Evolutionary conservation across 108 stramenopile genomes (phyloP), one percentile per base, ranked within the genome.

Genomic region (Fragilariopsis cylindrus): DNA sequence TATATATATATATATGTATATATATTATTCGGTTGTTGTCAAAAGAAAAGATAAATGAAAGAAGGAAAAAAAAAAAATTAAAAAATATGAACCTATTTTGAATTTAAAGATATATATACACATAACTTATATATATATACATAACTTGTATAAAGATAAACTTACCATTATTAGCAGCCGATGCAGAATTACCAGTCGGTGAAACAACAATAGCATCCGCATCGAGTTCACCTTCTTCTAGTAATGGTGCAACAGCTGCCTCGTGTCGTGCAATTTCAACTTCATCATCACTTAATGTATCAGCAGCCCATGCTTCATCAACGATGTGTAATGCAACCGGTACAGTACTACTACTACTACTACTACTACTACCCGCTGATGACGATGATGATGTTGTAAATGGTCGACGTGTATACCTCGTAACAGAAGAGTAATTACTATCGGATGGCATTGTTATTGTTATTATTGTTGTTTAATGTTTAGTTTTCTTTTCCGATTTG

Each of bases 211-310:
- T 87, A 11, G 89, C 91, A 74, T 91, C 93, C 0, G 76, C 84
- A 73, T 95, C 92, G 21, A 90, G 54, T 55, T 95, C 94, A 1
- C 90, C 89, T 71, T 88, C 89, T 73, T 91, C 90, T 65, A 95
- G 73, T 0, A 90, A 47, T 13, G 80, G 81, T 2, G 89, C 88
- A 21, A 92, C 82, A 13, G 79, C 81, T 4, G 81, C 78, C 69
- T 95, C 94, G 21, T 81, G 78, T 58, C 75, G 73, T 15, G 45
- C 66, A 4, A 85, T 76, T n/a, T 90, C 88, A 12, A 95, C 72
- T 60, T 92, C 92, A 60, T 95, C 94, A 67, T 95, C 94, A 50
- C 75, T 79, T 11, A 95, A 73, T 11, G 60, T 81, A 69, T 92
- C 91, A 43, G 84, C 66, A 6, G 85, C 88, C 91, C 91, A 95